Evolutionary conservation across 2,329 filamentous ascomycete genomes (phyloP).

Genomic region (Penicillium sp.): DNA sequence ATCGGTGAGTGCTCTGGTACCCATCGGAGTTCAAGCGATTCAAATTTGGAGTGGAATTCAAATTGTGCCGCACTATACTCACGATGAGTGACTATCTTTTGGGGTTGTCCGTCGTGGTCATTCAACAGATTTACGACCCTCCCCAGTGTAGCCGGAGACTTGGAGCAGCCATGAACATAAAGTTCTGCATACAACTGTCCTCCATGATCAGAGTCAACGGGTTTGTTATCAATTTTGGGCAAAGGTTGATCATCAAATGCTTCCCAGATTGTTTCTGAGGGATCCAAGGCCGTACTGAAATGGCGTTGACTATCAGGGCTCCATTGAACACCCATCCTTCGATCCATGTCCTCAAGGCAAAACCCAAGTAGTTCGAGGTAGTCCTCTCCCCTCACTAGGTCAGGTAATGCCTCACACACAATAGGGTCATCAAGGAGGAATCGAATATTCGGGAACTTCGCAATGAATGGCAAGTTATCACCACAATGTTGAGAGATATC

Average conservation of each 20-base stretch:
- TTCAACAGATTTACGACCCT: conserved; percentile 33
- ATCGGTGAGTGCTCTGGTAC: conserved; percentile 34
- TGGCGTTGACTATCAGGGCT: conserved; percentile 18
- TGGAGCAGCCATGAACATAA: conserved; percentile 31
- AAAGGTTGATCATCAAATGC: conserved; percentile 22
- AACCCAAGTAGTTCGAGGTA: conserved; percentile 25
- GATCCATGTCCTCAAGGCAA: conserved; percentile 31
- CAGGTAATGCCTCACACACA: conserved; percentile 21
- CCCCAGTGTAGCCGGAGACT: conserved; percentile 27
- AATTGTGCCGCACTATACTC: neutral
- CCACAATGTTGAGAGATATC: conserved; percentile 23
- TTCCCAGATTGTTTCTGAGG: conserved; percentile 14
- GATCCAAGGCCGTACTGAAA: conserved; percentile 8
- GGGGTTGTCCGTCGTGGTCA: conserved; percentile 32
- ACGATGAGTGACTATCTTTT: conserved; percentile 4
- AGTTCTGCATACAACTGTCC: conserved; percentile 30
- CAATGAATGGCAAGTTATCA: conserved; percentile 27
- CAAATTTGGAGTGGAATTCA: neutral
- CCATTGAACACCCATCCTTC: conserved; percentile 34
- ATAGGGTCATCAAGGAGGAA: conserved; percentile 22
- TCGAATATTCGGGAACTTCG: conserved; percentile 19
- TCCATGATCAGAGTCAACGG: conserved; percentile 22
- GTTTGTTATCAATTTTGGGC: conserved; percentile 27
- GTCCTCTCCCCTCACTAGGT: conserved; percentile 24
- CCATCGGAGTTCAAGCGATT: conserved; percentile 31